Base-by-base conservation (phyloP, 2,329 filamentous ascomycete species). In the Fusarium sp. region DNA sequence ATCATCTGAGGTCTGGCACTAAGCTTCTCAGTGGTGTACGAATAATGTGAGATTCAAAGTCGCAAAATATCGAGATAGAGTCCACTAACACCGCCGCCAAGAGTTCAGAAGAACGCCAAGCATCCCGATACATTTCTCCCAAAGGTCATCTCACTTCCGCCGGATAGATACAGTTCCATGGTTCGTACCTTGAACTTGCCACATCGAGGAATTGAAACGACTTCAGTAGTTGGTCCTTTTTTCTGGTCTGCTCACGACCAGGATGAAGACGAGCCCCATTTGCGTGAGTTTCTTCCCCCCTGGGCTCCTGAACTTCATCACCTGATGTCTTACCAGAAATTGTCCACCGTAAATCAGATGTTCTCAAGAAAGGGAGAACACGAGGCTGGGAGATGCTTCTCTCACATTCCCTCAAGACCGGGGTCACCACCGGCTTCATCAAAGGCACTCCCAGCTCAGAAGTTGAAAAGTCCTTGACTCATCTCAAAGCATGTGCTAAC, bases 331-430 rank as follows among this genome's bases (percentile, higher is more conserved):
- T 32, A 19, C 21, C 19, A 88, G 87, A 91, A 76, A 88, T 91
- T 73, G 85, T 91, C 67, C 90, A 89, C 77, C 87, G 90, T 73
- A 91, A 91, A 80, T 90, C 88, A n/a, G 89, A 91, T 76, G 89
- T 91, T 38, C 87, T 88, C 57, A 91, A 91, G 78, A 90, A 89
- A 81, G 89, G 88, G 69, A 85, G 85, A 76, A 91, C 89, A 21
- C 87, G 90, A 62, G 90, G 90, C 49, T 91, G 89, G 88, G 90
- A 91, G 81, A 83, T 91, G 62, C 89, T 90, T 83, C 85, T 91
- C 42, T 90, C 88, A 6, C 84, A 91, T 79, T 86, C 84, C 52
- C 87, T 91, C 80, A 82, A 80, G 18, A 87, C 85, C 5, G 82
- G 83, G 72, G 85, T 90, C 71, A 91, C 89, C 3, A 88, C 87